phyloP scores from a whole-genome alignment of 352 stramenopile species.

The Thalassiosira oceanica region DNA sequence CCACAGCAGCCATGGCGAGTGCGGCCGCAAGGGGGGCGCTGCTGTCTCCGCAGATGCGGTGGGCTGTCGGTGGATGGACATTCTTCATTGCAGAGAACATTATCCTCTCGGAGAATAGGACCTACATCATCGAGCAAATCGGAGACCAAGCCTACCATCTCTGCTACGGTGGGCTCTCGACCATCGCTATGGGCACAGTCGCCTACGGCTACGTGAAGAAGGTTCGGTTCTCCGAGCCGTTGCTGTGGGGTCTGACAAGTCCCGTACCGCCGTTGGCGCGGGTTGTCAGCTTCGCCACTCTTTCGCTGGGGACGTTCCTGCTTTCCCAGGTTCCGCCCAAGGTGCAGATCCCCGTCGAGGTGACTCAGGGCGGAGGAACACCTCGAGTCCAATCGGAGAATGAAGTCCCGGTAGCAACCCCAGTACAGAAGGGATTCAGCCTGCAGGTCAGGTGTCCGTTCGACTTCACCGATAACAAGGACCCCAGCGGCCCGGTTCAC shows the following conservation, averaged over 20 bases:
- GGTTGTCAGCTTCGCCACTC: constrained; percentile 41
- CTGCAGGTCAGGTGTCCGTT: constrained; percentile 78
- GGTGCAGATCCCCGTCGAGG: constrained; percentile 70
- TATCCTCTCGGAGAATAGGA: constrained; percentile 76
- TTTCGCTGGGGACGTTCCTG: constrained; percentile 60
- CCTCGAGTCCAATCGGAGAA: too few relatives aligned
- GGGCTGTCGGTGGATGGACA: constrained; percentile 62
- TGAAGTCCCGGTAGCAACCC: neutral
- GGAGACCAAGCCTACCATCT: constrained; percentile 70
- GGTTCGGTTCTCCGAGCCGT: constrained; percentile 28
- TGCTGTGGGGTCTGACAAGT: constrained; percentile 15
- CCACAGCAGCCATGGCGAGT: constrained; percentile 1
- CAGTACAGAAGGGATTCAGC: constrained; percentile 1
- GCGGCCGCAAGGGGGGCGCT: neutral
- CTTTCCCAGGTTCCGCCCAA: constrained; percentile 66
- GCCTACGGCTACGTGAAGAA: constrained; percentile 67
- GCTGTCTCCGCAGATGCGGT: constrained; percentile 41
- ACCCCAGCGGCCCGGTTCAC: constrained; percentile 14
- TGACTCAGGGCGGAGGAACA: too few relatives aligned
- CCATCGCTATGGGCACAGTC: constrained; percentile 61
- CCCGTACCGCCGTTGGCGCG: constrained; percentile 6
- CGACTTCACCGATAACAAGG: constrained; percentile 70
- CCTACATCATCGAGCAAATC: constrained; percentile 61
- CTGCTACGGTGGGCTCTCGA: constrained; percentile 69
- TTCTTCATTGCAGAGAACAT: constrained; percentile 80